Conservation (phyloP, 2,329 filamentous ascomycete species). For the Colletotrichum agaves region DNA sequence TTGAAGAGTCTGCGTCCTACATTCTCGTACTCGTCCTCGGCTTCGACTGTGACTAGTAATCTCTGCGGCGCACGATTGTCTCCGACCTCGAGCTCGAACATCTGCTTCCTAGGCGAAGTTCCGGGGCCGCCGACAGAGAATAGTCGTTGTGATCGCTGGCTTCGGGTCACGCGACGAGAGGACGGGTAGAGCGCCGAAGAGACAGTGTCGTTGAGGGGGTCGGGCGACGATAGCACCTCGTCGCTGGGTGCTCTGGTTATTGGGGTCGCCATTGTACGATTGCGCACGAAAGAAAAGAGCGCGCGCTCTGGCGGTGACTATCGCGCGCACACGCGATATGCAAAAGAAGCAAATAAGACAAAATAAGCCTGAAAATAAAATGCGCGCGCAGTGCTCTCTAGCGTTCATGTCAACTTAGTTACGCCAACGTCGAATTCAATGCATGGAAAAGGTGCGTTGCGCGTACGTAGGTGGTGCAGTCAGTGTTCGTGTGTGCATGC, state of each 20-base stretch:
- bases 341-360: slow-evolving; percentile 7
- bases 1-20: slow-evolving; percentile 55
- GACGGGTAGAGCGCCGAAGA: slow-evolving; percentile 48
- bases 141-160: slow-evolving; percentile 53
- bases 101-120: slow-evolving; percentile 65
- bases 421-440: slow-evolving; percentile 25
- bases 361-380: not conserved
- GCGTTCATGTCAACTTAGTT: slow-evolving; percentile 17
- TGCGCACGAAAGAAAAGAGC: slow-evolving; percentile 32
- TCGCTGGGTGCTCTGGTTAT: slow-evolving; percentile 42
- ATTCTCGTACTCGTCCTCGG: slow-evolving; percentile 47
- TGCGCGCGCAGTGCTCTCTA: slow-evolving; percentile 11
- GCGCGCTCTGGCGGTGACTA: slow-evolving; percentile 19
- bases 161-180: slow-evolving; percentile 52
- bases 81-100: slow-evolving; percentile 67
- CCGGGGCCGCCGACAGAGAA: slow-evolving; percentile 45
- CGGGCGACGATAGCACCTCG: slow-evolving; percentile 62
- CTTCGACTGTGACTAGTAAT: slow-evolving; percentile 66
- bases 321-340: slow-evolving; percentile 17
- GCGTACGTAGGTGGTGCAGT: slow-evolving; percentile 17
- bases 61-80: slow-evolving; percentile 61
- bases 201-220: slow-evolving; percentile 58
- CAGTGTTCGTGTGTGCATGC: slow-evolving; percentile 15
- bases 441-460: slow-evolving; percentile 31
- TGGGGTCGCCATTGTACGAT: slow-evolving; percentile 48